These are phyloP conservation scores for Rhizopogon salebrosus DNA, from an alignment of 768 basidiomycete species.

Conservation along the genomic window DNA sequence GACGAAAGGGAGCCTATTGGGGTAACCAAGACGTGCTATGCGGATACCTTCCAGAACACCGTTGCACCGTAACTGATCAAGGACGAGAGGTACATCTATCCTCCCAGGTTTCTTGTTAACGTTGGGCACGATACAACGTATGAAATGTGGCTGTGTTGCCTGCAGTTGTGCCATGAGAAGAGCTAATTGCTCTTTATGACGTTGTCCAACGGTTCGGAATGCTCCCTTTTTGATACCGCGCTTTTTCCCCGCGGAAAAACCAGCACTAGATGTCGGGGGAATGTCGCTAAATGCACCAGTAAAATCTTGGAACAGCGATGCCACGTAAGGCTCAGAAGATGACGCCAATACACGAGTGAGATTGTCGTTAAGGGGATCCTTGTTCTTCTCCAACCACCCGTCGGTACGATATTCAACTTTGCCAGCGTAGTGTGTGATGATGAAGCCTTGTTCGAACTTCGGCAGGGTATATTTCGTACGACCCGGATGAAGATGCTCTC, in stretches of 20 bases:
- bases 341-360: slow-evolving; percentile 82
- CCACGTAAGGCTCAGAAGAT: slow-evolving; percentile 79
- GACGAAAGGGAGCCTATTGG: slow-evolving; percentile 92
- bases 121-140: slow-evolving; percentile 97
- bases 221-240: slow-evolving; percentile 89
- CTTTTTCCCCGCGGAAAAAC: slow-evolving; percentile 50
- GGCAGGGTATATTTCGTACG: slow-evolving; percentile 81
- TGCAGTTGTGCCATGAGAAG: slow-evolving; percentile 89
- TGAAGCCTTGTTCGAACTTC: slow-evolving; percentile 90
- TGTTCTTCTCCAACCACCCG: slow-evolving; percentile 99
- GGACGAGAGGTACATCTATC: slow-evolving; percentile 89
- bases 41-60: slow-evolving; percentile 99
- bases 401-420: slow-evolving; percentile 94
- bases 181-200: slow-evolving; percentile 92
- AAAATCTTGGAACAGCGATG: slow-evolving; percentile 81
- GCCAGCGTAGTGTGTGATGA: slow-evolving; percentile 94
- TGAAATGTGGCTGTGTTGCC: slow-evolving; percentile 96
- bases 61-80: slow-evolving; percentile 96
- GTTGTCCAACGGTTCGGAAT: slow-evolving; percentile 91
- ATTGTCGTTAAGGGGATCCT: slow-evolving; percentile 96
- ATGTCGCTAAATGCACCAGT: slow-evolving; percentile 37
- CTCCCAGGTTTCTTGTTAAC: slow-evolving; percentile 84
- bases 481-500: slow-evolving; percentile 61
- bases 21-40: slow-evolving; percentile 95
- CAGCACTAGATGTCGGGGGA: slow-evolving; percentile 26